phyloP scores from a whole-genome alignment of 2,329 filamentous ascomycete species.

The Fusarium sp. region DNA sequence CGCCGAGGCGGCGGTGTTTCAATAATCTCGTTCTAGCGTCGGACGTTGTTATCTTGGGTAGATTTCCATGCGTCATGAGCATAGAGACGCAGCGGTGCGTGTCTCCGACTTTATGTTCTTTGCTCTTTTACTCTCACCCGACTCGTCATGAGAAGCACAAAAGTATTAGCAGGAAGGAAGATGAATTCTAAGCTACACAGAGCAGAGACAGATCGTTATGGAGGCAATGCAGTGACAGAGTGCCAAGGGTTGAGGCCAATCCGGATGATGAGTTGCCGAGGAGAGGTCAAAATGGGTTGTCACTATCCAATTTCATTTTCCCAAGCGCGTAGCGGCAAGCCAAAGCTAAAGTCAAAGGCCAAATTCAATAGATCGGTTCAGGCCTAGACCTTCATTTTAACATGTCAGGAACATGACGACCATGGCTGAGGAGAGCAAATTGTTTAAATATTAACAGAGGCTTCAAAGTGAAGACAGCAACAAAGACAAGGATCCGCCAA shows the following conservation, averaged over 20 bases:
- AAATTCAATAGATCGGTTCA: constrained; percentile 13
- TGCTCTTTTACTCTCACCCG: not conserved
- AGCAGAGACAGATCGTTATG: not conserved
- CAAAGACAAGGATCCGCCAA: constrained; percentile 24
- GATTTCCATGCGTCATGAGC: constrained; percentile 6
- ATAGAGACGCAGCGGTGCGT: not conserved
- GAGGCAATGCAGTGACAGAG: constrained; percentile 6
- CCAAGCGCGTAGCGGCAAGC: constrained; percentile 36
- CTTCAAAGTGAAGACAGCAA: not conserved
- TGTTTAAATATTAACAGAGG: not conserved
- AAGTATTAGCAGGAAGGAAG: not conserved
- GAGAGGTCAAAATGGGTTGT: constrained; percentile 20
- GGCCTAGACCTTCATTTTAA: constrained; percentile 1
- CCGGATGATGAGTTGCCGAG: constrained; percentile 38
- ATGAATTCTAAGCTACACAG: not conserved
- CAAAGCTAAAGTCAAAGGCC: constrained; percentile 21
- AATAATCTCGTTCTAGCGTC: constrained; percentile 32
- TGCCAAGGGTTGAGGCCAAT: constrained; percentile 34
- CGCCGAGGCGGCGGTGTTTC: constrained; percentile 22
- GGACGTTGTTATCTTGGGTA: constrained; percentile 16
- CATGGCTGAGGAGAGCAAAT: not conserved
- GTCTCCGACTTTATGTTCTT: not conserved
- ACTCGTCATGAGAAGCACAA: constrained; percentile 1
- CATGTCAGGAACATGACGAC: constrained; percentile 26
- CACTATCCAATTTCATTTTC: constrained; percentile 38